phyloP scores from a whole-genome alignment of 345 rosid species.

The Leavenworthia alabamica region DNA sequence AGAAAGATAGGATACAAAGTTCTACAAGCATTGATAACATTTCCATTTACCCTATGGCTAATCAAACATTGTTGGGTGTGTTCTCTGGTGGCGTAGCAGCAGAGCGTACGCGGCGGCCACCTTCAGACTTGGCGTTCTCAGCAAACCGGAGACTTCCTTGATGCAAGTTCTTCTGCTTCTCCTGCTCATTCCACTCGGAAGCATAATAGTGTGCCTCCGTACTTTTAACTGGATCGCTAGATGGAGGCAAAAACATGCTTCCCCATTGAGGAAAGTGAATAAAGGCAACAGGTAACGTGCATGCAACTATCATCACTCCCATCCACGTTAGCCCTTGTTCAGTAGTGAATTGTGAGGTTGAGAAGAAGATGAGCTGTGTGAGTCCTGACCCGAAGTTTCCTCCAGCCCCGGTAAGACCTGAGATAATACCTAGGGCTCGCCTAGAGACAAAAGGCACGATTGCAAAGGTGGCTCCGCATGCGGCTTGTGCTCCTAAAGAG shows the following conservation, averaged over 20 bases:
- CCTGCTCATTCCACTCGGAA: constrained; percentile 45
- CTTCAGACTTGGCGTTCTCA: constrained; percentile 44
- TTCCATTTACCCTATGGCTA: not conserved
- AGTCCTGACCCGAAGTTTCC: constrained; percentile 58
- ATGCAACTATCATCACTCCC: constrained; percentile 53
- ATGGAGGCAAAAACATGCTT: constrained; percentile 48
- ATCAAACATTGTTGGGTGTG: constrained; percentile 24
- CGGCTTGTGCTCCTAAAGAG: constrained; percentile 50
- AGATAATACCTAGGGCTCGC: constrained; percentile 46
- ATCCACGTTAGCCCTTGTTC: constrained; percentile 39
- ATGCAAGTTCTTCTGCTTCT: constrained; percentile 46
- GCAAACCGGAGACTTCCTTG: constrained; percentile 52
- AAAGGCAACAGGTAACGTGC: constrained; percentile 49
- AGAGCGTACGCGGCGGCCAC: constrained; percentile 36
- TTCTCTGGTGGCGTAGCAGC: constrained; percentile 10
- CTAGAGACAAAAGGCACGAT: constrained; percentile 49
- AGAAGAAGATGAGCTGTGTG: constrained; percentile 47
- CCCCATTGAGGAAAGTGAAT: constrained; percentile 72
- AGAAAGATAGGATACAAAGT: no score
- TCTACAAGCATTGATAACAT: not conserved
- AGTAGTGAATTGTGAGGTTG: constrained; percentile 29
- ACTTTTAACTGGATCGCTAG: constrained; percentile 33
- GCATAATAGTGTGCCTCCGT: constrained; percentile 48
- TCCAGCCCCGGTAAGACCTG: constrained; percentile 49
- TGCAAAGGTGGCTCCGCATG: constrained; percentile 57